Conservation (phyloP, 495 filamentous ascomycete genomes). For the Arthonia radiata region DNA sequence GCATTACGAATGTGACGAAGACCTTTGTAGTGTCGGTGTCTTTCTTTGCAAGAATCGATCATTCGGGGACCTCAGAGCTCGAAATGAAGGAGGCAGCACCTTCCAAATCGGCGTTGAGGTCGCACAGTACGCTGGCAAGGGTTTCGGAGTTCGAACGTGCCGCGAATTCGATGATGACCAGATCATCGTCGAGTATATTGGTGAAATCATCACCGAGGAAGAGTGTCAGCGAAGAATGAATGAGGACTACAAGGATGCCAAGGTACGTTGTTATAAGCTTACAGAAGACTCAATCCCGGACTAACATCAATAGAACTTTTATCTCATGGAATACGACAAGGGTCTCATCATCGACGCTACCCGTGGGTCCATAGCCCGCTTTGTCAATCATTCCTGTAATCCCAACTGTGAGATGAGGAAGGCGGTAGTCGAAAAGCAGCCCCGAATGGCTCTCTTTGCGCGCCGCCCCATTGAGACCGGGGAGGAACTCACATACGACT, state of each 20-base stretch:
- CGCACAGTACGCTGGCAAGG: slow-evolving; percentile 65
- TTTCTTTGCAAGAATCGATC: slow-evolving; percentile 60
- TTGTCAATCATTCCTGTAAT: slow-evolving; percentile 92
- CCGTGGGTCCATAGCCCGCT: slow-evolving; percentile 80
- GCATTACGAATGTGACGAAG: slow-evolving; percentile 87
- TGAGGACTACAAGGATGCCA: slow-evolving; percentile 70
- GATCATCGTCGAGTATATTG: slow-evolving; percentile 94
- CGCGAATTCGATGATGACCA: slow-evolving; percentile 70
- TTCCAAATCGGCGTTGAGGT: slow-evolving; percentile 88
- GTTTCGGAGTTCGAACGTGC: slow-evolving; percentile 76
- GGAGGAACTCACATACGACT: slow-evolving; percentile 96
- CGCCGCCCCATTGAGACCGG: slow-evolving; percentile 74
- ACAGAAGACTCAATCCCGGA: too few species aligned
- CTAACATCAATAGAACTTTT: slow-evolving; percentile 61
- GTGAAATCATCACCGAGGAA: slow-evolving; percentile 83
- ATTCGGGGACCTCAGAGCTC: slow-evolving; percentile 54
- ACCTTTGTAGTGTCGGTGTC: slow-evolving; percentile 55
- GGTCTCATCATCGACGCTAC: slow-evolving; percentile 98
- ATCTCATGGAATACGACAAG: slow-evolving; percentile 93
- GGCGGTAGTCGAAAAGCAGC: slow-evolving; percentile 86
- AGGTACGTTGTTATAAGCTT: too few species aligned
- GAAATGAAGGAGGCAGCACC: slow-evolving; percentile 45
- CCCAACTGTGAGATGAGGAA: slow-evolving; percentile 97
- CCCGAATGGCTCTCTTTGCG: slow-evolving; percentile 91
- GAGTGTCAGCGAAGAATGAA: slow-evolving; percentile 89